Base-by-base conservation (phyloP, 805 yeast genomes). In the Wickerhamomyces xylosicus region DNA sequence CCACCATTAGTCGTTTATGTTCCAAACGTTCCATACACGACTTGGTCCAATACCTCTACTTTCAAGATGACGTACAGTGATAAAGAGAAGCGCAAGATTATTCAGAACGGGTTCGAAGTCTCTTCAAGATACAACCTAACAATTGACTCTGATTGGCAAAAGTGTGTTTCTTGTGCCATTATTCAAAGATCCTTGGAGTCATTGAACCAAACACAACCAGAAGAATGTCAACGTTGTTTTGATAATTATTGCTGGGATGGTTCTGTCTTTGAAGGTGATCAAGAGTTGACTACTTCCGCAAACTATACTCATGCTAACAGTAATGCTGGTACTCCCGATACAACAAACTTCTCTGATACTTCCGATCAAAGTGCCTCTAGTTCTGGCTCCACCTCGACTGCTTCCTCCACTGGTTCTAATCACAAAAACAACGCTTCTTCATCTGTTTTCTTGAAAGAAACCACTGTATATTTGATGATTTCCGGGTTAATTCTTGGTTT, bases 91-190 rank as follows among this genome's bases (percentile, higher is more conserved):
- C 57, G 64, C 33, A 64, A 69, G 0, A 71, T 85, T 67, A 72
- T 85, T 41, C 58, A 66, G 48, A 86, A 86, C 56, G 95, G 95
- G 9, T 82, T 75, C 54, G 85, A 82, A 49, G 69, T 73, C 13
- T 72, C 79, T 11, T 67, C 89, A 1, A 71, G 81, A 52, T 66
- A 68, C 41, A 85, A 84, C 55, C 60, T 75, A 29, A 79, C 94
- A 13, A 53, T 78, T 19, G 94, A 83, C 47, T 54, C 62, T 4
- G 77, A 81, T 32, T 85, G 84, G 79, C 63, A 72, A 33, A 71
- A 77, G 6, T 85, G 95, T 64, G 69, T 85, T 36, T 84, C 83
- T 3, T 85, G 95, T 67, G 95, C 94, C 9, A 71, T 85, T 35
- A 67, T 83, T 42, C 77, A 84, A 61, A 73, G 94, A 56, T 73